Evolutionary conservation across 495 filamentous ascomycete genomes (phyloP).

Genomic region (Trichoderma asperelloides): DNA sequence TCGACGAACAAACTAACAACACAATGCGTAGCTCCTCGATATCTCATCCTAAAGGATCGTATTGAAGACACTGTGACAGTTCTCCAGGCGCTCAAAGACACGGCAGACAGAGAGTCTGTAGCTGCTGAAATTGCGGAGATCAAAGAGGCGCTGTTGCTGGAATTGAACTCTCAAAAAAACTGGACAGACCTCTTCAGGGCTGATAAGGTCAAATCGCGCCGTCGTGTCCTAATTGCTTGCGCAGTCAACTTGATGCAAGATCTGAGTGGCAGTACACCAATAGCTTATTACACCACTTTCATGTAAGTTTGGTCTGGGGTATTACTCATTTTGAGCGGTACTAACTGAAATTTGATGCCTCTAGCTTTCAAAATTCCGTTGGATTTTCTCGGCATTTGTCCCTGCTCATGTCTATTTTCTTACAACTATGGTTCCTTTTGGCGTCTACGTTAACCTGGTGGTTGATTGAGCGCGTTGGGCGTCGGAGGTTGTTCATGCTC

Average conservation of each 20-base stretch:
- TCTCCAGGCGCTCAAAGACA: not conserved
- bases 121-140: slow-evolving; percentile 1
- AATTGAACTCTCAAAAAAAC: not conserved
- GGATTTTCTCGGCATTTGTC: slow-evolving; percentile 47
- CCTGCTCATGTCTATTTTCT: slow-evolving; percentile 66
- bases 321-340: not conserved
- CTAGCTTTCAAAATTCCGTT: slow-evolving; percentile 37
- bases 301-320: not conserved
- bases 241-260: not conserved
- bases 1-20: not conserved
- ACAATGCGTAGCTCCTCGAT: slow-evolving; percentile 38
- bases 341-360: not conserved
- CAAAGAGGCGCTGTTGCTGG: not conserved
- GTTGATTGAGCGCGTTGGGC: slow-evolving; percentile 67
- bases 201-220: not conserved
- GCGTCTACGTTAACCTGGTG: slow-evolving; percentile 75
- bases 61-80: slow-evolving; percentile 46
- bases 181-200: not conserved
- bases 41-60: slow-evolving; percentile 57
- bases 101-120: not conserved
- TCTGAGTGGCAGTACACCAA: not conserved
- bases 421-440: slow-evolving; percentile 70
- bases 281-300: not conserved
- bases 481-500: slow-evolving; percentile 61
- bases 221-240: not conserved